These are phyloP conservation scores for Paramecium octaurelia DNA, from an alignment of 73 alveolate genomes.

Conservation along the genomic window DNA sequence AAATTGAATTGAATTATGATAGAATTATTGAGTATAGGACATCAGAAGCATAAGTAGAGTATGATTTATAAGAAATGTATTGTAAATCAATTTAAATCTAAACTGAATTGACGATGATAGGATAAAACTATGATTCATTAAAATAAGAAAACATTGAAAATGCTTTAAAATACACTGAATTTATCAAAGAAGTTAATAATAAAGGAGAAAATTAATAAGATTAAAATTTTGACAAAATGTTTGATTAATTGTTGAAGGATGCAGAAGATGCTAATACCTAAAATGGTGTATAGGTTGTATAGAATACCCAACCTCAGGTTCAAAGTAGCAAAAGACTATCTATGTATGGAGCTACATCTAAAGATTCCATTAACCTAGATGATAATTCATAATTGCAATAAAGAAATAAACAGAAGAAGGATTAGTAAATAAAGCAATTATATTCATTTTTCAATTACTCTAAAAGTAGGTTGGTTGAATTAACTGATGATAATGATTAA, in stretches of 20 bases:
- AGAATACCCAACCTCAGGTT: neutral
- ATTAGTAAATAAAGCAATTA: neutral
- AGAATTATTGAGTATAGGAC: conserved; percentile 14
- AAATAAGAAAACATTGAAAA: neutral
- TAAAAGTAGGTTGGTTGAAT: neutral
- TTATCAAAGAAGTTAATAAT: neutral
- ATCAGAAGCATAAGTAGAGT: neutral
- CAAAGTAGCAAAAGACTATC: neutral
- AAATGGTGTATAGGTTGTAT: neutral
- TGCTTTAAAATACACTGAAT: neutral
- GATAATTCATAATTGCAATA: neutral
- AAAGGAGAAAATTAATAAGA: neutral
- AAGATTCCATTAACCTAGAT: neutral
- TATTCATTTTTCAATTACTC: neutral
- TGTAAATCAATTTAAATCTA: neutral
- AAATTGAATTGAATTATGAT: conserved; percentile 16
- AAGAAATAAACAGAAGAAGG: neutral
- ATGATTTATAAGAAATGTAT: neutral
- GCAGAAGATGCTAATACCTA: neutral
- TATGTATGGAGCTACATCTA: neutral
- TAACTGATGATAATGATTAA: neutral
- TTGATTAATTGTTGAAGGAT: neutral
- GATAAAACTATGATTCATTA: neutral
- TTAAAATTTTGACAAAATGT: neutral
- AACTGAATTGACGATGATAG: neutral